Evolutionary conservation across 2,329 filamentous ascomycete species (phyloP).

Genomic region (Endoconidiophora laricicola): DNA sequence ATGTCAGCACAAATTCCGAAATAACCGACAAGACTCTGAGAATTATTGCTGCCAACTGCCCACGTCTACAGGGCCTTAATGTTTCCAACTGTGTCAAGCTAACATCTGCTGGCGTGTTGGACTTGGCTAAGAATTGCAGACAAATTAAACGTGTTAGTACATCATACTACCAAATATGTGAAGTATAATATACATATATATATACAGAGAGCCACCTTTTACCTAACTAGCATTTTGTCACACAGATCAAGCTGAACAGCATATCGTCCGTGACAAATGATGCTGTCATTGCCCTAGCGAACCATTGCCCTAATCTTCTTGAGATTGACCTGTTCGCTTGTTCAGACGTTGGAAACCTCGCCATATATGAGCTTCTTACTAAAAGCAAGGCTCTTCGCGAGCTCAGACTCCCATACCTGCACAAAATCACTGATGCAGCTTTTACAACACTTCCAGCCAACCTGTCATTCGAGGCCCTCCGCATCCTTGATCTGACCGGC

Average conservation of each 20-base stretch:
- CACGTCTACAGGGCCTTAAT: conserved; percentile 78
- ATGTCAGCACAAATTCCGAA: conserved; percentile 71
- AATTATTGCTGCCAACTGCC: conserved; percentile 65
- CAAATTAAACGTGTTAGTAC: conserved; percentile 69
- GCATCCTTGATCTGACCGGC: conserved; percentile 85
- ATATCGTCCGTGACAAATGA: conserved; percentile 71
- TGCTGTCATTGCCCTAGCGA: conserved; percentile 70
- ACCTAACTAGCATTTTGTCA: conserved; percentile 51
- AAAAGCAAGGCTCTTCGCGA: conserved; percentile 76
- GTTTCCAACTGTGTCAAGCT: conserved; percentile 73
- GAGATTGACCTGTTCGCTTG: conserved; percentile 93
- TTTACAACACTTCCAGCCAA: conserved; percentile 61
- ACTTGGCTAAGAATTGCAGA: conserved; percentile 64
- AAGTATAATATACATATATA: background rate
- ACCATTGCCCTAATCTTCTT: conserved; percentile 78
- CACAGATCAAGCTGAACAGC: conserved; percentile 80
- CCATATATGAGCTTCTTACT: conserved; percentile 64
- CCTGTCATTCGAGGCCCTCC: conserved; percentile 65
- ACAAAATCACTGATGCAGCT: conserved; percentile 69
- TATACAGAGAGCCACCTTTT: background rate
- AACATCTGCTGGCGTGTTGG: conserved; percentile 70
- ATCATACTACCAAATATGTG: background rate
- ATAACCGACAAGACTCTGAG: conserved; percentile 70
- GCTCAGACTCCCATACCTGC: conserved; percentile 71
- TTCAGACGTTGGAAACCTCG: conserved; percentile 60